Evolutionary conservation across 1,284 basidiomycete species (phyloP).

Genomic region (Malassezia sympodialis): DNA sequence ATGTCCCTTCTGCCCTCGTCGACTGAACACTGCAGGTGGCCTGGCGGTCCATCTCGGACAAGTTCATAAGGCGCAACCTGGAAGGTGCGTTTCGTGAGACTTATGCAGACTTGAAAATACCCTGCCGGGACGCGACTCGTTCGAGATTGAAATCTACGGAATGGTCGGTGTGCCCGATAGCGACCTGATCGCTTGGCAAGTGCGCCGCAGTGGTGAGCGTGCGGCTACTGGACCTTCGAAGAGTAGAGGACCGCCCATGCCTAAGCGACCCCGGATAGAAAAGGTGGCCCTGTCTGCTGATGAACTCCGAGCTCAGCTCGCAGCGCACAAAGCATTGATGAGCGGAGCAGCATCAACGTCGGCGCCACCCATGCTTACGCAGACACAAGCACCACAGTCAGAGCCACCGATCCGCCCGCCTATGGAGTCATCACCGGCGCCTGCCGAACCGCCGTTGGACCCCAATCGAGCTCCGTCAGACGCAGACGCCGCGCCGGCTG

Average conservation of each 20-base stretch:
- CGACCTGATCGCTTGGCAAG: conserved; percentile 84
- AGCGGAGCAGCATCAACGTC: conserved; percentile 55
- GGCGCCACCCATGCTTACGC: conserved; percentile 25
- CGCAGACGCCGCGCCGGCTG: not conserved
- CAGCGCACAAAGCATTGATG: conserved; percentile 86
- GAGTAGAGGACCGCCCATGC: conserved; percentile 51
- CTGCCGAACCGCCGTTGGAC: not conserved
- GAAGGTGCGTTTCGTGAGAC: conserved; percentile 65
- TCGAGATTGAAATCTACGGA: conserved; percentile 97
- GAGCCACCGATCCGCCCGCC: conserved; percentile 14
- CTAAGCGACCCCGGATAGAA: conserved; percentile 70
- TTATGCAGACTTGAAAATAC: conserved; percentile 76
- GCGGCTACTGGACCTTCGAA: conserved; percentile 4
- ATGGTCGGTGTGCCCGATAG: conserved; percentile 96
- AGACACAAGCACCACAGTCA: conserved; percentile 24
- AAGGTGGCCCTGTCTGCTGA: conserved; percentile 62
- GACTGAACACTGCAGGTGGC: conserved; percentile 92
- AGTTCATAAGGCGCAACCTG: conserved; percentile 93
- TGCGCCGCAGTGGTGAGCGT: conserved; percentile 54
- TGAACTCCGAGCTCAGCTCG: conserved; percentile 71
- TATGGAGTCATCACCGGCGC: conserved; percentile 24
- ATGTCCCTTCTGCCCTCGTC: conserved; percentile 85
- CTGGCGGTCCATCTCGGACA: conserved; percentile 97
- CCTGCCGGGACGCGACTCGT: conserved; percentile 86
- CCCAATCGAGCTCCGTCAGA: not conserved